Percentiles rank a stretch among this genome's conserved stretches.
Conservation (phyloP, 306 rosid genomes). For the Cucurbita maxima region DNA sequence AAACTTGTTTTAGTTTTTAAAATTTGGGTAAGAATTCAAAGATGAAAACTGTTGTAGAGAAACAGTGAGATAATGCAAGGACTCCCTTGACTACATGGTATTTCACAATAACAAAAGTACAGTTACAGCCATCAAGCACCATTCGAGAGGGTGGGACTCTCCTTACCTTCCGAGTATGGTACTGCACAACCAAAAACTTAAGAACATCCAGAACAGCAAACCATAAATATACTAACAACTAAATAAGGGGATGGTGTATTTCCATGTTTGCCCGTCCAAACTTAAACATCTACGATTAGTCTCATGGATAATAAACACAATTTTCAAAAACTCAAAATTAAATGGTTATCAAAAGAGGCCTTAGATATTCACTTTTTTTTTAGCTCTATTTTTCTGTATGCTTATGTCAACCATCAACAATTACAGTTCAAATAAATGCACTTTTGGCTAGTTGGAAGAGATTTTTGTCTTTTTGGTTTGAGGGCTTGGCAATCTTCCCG, state of each 20-base stretch:
- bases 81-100: no score
- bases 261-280: background rate
- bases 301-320: no score
- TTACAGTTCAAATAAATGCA: background rate
- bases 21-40: no score
- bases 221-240: background rate
- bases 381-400: background rate
- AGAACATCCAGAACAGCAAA: no score
- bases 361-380: no score
- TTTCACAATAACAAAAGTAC: no score
- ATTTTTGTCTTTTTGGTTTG: background rate
- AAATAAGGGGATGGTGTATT: background rate
- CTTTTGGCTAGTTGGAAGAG: background rate
- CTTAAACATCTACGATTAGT: background rate
- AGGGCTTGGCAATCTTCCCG: background rate
- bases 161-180: background rate
- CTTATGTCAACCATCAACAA: background rate
- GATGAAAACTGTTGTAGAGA: no score
- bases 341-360: no score
- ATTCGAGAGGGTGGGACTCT: background rate
- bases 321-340: no score
- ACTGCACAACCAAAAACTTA: no score
- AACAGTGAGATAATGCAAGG: no score
- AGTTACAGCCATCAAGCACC: background rate
- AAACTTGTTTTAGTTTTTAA: no score